These are phyloP conservation scores for Paramecium tetraurelia DNA, from an alignment of 73 alveolate species.

Conservation along the genomic window DNA sequence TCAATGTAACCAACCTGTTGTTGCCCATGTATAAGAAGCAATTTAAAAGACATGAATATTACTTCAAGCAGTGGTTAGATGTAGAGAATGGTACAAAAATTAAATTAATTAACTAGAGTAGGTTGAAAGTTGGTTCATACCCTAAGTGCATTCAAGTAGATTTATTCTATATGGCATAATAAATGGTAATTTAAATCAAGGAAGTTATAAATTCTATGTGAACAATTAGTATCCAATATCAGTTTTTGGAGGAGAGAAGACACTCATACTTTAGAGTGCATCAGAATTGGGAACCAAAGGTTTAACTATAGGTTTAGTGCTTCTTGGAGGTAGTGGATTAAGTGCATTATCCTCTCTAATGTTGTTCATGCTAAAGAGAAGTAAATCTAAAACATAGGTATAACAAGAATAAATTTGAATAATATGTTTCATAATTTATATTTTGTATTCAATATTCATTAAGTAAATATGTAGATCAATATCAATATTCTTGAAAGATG, in stretches of 20 bases:
- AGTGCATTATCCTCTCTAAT: background rate
- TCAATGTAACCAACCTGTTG: background rate
- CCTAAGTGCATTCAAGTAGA: background rate
- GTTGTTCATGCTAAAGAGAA: background rate
- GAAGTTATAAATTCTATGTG: background rate
- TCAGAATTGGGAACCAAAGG: constrained; percentile 39
- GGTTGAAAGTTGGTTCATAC: background rate
- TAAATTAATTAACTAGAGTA: background rate
- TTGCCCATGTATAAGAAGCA: background rate
- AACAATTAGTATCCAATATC: background rate
- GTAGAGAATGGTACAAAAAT: background rate
- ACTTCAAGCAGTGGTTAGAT: constrained; percentile 21
- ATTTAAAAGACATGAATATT: background rate
- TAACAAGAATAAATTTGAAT: background rate
- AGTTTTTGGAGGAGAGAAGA: constrained; percentile 18
- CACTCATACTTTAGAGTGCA: background rate
- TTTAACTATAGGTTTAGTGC: background rate
- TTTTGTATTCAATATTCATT: background rate
- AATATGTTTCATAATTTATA: background rate
- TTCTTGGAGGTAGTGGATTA: constrained; percentile 30
- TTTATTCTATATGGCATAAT: background rate
- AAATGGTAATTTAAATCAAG: background rate
- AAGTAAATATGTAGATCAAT: background rate
- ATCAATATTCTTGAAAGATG: background rate
- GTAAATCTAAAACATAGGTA: background rate